Evolutionary conservation across 306 rosid genomes (phyloP).

Genomic region (Cucurbita ficifolia): DNA sequence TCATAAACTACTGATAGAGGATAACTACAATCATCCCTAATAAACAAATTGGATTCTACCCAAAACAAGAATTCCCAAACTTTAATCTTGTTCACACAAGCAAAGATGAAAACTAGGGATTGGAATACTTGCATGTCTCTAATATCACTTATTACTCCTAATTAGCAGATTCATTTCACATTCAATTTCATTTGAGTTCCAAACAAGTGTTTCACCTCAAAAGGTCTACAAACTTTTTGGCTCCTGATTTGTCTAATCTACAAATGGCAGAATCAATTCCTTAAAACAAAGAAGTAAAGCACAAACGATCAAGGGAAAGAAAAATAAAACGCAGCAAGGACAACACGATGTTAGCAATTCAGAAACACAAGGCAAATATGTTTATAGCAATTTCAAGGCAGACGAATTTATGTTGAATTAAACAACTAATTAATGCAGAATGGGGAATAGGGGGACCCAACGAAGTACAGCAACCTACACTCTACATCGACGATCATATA

Average conservation of each 20-base stretch:
- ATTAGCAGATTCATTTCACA: neutral
- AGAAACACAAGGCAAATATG: neutral
- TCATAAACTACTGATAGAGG: neutral
- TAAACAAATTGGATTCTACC: neutral
- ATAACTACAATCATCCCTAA: neutral
- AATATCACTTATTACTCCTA: neutral
- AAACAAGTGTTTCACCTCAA: no score
- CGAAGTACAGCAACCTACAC: neutral
- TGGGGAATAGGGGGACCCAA: no score
- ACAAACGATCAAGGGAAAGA: neutral
- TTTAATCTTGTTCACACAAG: neutral
- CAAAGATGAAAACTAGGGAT: neutral
- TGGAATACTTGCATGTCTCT: neutral
- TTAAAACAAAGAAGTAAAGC: neutral
- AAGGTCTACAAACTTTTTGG: no score
- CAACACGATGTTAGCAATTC: neutral
- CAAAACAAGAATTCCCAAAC: neutral
- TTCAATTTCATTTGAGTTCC: no score
- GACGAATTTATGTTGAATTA: no score
- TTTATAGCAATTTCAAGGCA: neutral
- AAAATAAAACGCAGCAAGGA: no score
- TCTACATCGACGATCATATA: neutral
- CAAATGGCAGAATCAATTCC: neutral
- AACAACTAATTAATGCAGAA: no score
- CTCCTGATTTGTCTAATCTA: neutral